These are phyloP conservation scores for Cordyceps cateniannulata DNA, from an alignment of 2,329 filamentous ascomycete genomes.

Conservation along the genomic window DNA sequence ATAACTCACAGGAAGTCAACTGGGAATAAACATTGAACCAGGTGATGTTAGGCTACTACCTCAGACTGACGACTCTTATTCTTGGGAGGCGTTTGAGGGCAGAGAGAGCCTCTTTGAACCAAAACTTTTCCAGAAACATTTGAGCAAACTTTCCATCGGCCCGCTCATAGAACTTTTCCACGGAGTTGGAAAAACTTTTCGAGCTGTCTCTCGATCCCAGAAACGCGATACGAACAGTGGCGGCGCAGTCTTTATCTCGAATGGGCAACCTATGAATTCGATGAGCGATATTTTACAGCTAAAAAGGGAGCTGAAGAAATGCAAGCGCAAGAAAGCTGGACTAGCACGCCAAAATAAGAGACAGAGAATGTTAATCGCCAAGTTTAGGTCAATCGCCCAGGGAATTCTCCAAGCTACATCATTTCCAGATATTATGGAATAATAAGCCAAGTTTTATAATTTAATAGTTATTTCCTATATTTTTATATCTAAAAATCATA, in stretches of 20 bases:
- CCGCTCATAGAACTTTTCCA: neutral
- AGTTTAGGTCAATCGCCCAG: neutral
- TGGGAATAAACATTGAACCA: neutral
- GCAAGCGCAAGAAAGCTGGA: neutral
- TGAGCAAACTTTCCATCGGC: conserved; percentile 1
- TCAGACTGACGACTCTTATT: neutral
- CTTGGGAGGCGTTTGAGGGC: neutral
- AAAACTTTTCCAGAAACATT: neutral
- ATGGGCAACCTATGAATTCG: neutral
- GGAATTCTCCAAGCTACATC: neutral
- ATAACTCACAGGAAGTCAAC: neutral
- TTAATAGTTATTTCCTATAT: neutral
- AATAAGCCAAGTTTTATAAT: neutral
- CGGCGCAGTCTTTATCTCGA: too few relatives aligned
- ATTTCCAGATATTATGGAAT: neutral
- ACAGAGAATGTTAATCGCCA: neutral
- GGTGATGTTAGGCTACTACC: neutral
- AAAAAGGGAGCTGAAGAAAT: neutral
- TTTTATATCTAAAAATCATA: neutral
- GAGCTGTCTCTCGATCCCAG: neutral
- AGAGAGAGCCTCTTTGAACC: neutral
- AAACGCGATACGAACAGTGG: neutral
- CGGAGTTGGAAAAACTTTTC: neutral
- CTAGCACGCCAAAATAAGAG: neutral
- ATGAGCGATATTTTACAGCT: neutral